A percentile compares a stretch with the other conserved stretches of the same genome.
These are phyloP conservation scores for Helminthosporium solani DNA, from an alignment of 2,329 filamentous ascomycete species.

Conservation along the genomic window DNA sequence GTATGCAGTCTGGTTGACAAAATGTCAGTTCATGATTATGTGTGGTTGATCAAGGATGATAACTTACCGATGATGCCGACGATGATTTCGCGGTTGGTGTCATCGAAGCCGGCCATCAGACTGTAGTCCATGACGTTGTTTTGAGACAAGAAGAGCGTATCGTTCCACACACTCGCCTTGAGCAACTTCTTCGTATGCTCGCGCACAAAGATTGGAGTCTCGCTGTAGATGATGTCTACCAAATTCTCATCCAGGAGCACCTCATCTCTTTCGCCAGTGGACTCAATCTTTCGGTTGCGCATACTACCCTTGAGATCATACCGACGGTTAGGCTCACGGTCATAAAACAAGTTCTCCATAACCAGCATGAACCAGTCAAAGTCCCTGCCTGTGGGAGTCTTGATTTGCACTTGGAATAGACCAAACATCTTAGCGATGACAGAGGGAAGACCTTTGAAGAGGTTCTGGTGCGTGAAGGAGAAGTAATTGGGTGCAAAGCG, in stretches of 20 bases:
- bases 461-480: slow-evolving; percentile 90
- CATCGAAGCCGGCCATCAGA: slow-evolving; percentile 97
- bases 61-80: slow-evolving; percentile 79
- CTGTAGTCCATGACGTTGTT: slow-evolving; percentile 99
- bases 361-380: slow-evolving; percentile 92
- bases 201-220: slow-evolving; percentile 89
- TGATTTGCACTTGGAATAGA: slow-evolving; percentile 96
- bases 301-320: slow-evolving; percentile 97
- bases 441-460: slow-evolving; percentile 89
- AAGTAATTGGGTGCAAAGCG: slow-evolving; percentile 97
- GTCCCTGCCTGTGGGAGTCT: slow-evolving; percentile 91
- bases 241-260: slow-evolving; percentile 97
- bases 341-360: slow-evolving; percentile 98
- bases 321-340: slow-evolving; percentile 76
- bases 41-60: neutral
- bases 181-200: slow-evolving; percentile 96
- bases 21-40: neutral
- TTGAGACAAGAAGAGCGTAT: slow-evolving; percentile 88
- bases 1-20: slow-evolving; percentile 75
- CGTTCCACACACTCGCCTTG: slow-evolving; percentile 91
- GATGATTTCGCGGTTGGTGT: slow-evolving; percentile 82
- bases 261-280: slow-evolving; percentile 92
- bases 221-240: slow-evolving; percentile 93
- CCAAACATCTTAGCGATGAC: slow-evolving; percentile 99
- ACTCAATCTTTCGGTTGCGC: slow-evolving; percentile 96